phyloP scores from a whole-genome alignment of 306 rosid species.

The Sophora flavescens region DNA sequence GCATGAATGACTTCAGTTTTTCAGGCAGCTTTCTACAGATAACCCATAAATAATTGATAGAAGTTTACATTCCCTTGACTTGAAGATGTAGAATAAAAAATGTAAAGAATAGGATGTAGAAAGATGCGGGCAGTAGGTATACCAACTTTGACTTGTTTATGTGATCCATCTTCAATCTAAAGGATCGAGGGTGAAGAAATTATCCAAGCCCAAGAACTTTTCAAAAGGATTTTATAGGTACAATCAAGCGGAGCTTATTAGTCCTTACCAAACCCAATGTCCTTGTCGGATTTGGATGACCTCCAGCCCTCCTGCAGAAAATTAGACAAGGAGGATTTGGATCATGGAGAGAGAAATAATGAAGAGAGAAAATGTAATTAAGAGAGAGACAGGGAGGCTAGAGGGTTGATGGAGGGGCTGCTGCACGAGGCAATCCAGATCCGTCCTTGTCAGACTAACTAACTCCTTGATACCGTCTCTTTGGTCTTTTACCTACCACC shows the following conservation, averaged over 20 bases:
- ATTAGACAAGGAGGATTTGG: too few relatives aligned
- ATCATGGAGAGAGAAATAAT: too few relatives aligned
- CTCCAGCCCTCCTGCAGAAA: too few relatives aligned
- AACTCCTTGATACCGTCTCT: not conserved
- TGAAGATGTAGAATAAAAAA: conserved; percentile 22
- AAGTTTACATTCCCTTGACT: not conserved
- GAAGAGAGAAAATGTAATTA: too few relatives aligned
- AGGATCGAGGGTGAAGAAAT: conserved; percentile 1
- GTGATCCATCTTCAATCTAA: conserved; percentile 19
- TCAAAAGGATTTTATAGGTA: not conserved
- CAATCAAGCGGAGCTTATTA: conserved; percentile 43
- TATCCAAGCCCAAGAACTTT: conserved; percentile 2
- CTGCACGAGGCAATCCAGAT: too few relatives aligned
- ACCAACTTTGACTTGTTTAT: conserved; percentile 54
- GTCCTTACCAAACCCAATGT: conserved; percentile 58
- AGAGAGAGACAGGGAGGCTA: too few relatives aligned
- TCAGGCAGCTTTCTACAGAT: not conserved
- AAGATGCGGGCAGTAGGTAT: conserved; percentile 51
- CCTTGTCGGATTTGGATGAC: conserved; percentile 47
- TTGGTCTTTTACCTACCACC: conserved; percentile 19
- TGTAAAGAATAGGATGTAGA: not conserved
- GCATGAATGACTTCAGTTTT: not conserved
- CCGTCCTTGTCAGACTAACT: conserved; percentile 40
- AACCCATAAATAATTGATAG: not conserved
- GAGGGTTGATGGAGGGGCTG: too few relatives aligned